These are phyloP conservation scores for Cinchona pubescens DNA, from an alignment of 257 asterid species.

Conservation along the genomic window DNA sequence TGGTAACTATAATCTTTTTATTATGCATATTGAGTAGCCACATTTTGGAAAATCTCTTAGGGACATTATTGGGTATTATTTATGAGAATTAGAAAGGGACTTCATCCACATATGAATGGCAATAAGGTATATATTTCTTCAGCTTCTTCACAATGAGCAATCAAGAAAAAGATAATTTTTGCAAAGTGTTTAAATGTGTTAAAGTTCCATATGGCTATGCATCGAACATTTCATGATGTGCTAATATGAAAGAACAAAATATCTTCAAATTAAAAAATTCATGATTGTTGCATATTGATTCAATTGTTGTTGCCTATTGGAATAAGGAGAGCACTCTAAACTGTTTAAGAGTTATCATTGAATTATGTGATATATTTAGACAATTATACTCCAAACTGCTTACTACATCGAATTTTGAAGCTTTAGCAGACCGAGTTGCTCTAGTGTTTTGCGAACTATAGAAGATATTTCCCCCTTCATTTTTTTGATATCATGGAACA, in stretches of 20 bases:
- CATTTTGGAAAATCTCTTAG: neutral
- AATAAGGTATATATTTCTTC: neutral
- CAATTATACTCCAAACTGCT: neutral
- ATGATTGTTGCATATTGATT: constrained; percentile 1
- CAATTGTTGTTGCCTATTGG: neutral
- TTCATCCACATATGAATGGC: neutral
- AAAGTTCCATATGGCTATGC: constrained; percentile 5
- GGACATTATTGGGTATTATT: neutral
- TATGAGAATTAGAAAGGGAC: neutral
- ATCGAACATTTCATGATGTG: constrained; percentile 6
- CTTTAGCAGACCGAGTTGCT: constrained; percentile 1
- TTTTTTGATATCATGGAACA: too few species aligned
- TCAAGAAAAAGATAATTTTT: neutral
- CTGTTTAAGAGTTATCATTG: neutral
- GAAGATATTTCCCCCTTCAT: constrained; percentile 8
- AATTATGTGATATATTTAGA: too few species aligned
- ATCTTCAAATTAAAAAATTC: constrained; percentile 3
- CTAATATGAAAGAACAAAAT: neutral
- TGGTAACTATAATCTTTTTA: neutral
- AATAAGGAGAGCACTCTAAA: neutral
- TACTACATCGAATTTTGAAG: neutral
- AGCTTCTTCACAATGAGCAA: neutral
- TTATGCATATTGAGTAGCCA: constrained; percentile 6
- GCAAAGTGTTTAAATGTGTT: constrained; percentile 1
- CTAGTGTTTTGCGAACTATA: neutral